These are phyloP conservation scores for Trametes polyzona DNA, from an alignment of 1,284 basidiomycete genomes.

Conservation along the genomic window DNA sequence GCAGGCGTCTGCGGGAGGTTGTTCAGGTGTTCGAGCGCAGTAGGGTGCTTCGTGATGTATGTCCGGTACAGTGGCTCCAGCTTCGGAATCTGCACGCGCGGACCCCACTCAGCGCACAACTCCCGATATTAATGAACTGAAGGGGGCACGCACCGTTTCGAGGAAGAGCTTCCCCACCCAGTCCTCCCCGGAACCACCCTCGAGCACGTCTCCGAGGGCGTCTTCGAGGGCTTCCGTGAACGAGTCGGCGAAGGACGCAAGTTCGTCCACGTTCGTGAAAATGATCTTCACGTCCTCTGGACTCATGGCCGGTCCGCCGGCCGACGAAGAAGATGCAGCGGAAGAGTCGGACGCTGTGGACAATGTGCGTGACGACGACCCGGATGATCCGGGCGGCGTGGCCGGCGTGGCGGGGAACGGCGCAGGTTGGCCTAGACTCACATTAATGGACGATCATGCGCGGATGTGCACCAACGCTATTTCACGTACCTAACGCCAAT, in stretches of 20 bases:
- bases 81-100: conserved; percentile 61
- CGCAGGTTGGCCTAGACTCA: conserved; percentile 34
- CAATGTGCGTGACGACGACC: conserved; percentile 51
- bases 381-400: conserved; percentile 41
- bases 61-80: conserved; percentile 81
- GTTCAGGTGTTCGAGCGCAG: conserved; percentile 73
- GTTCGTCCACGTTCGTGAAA: conserved; percentile 79
- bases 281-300: conserved; percentile 73
- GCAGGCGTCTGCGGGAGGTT: conserved; percentile 59
- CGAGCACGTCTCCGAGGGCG: conserved; percentile 56
- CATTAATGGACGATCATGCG: conserved; percentile 11
- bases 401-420: conserved; percentile 34
- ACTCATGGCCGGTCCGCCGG: conserved; percentile 63
- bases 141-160: conserved; percentile 55
- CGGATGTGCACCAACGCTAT: conserved; percentile 3
- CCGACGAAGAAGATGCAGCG: conserved; percentile 39
- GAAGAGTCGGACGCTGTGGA: conserved; percentile 61
- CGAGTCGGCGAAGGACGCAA: conserved; percentile 72
- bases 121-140: conserved; percentile 9
- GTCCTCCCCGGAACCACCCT: conserved; percentile 66
- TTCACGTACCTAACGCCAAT: conserved; percentile 62
- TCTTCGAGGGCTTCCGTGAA: conserved; percentile 64
- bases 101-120: conserved; percentile 3
- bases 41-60: conserved; percentile 88
- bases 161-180: conserved; percentile 80